Base-by-base conservation (phyloP, 345 rosid species). In the Lagerstroemia speciosa region DNA sequence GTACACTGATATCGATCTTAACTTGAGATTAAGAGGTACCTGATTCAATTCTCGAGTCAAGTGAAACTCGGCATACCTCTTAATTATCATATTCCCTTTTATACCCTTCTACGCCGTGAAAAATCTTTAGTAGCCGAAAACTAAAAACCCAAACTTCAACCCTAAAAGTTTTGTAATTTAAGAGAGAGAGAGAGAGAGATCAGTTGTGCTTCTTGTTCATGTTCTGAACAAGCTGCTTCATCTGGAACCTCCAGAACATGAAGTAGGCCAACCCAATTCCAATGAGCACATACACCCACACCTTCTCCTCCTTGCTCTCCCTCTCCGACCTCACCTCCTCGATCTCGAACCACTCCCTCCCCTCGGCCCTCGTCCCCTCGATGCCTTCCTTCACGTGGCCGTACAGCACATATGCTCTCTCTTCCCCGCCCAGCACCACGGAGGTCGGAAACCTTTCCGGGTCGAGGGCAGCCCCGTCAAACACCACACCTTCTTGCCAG, bases 241-340 rank as follows among this genome's bases (percentile, higher is more conserved):
- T 90, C 75, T 88, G 85, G 69, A 88, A 80, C 81, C 91, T 86
- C 92, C 97, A 86, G 72, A 83, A 66, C 75, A 84, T 52, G 58
- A 92, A 88, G 77, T 85, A 85, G 65, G 89, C 90, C 70, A 92
- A 74, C 57, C 93, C 98, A 68, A 90, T 66, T 9, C 98, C 96
- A 3, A 87, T 0, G 80, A 88, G 46, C 33, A 86, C 83, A 66
- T 75, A 85, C 3, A 90, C 52, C 93, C 90, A 90, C 36, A 88
- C 69, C 68, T 83, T 81, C 37, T 87, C 89, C 16, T 74, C 92
- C 5, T 75, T 67, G 26, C 78, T 65, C 72, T 83, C 93, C 70
- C 61, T 82, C 77, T 73, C 86, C 12, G 94, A 91, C 74, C 72
- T 71, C 32, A 82, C 76, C 73, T 87, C 88, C 77, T 74, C 82